Conservation (phyloP, 73 alveolate genomes). For the Uronychia setigera region DNA sequence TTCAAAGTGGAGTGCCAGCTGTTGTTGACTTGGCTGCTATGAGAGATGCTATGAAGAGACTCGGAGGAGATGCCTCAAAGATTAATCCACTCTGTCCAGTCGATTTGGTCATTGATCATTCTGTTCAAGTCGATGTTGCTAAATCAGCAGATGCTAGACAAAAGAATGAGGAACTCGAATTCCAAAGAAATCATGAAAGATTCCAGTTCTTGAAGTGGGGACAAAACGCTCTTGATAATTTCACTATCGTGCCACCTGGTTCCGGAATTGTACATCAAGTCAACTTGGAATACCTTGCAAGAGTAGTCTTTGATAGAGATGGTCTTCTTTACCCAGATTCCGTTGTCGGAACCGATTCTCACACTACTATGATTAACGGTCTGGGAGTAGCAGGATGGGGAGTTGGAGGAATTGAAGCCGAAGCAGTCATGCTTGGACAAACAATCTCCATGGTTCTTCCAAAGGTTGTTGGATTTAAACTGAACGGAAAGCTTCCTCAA, state of each 20-base stretch:
- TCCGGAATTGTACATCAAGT: constrained; percentile 87
- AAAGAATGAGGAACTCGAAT: constrained; percentile 82
- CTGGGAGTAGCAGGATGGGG: constrained; percentile 95
- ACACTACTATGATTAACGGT: constrained; percentile 94
- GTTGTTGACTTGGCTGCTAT: constrained; percentile 94
- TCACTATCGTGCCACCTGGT: constrained; percentile 92
- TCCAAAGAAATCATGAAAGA: constrained; percentile 83
- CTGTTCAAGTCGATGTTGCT: constrained; percentile 85
- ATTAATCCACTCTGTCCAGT: constrained; percentile 93
- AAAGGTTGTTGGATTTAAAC: constrained; percentile 86
- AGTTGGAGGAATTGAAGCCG: constrained; percentile 95
- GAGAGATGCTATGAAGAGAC: constrained; percentile 92
- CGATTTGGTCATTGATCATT: constrained; percentile 90
- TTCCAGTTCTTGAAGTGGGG: constrained; percentile 95
- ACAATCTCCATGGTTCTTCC: constrained; percentile 90
- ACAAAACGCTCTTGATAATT: constrained; percentile 83
- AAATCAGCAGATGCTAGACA: constrained; percentile 77
- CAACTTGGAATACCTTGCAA: constrained; percentile 88
- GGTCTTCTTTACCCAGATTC: constrained; percentile 82
- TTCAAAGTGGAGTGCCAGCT: constrained; percentile 90
- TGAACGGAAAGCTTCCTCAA: constrained; percentile 73
- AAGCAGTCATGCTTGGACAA: constrained; percentile 93
- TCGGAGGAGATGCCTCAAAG: constrained; percentile 80
- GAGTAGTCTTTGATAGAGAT: constrained; percentile 80
- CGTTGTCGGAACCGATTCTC: constrained; percentile 92